Percentiles rank a stretch among this genome's conserved stretches.
These are phyloP conservation scores for Hymenoscyphus repandus DNA, from an alignment of 2,329 filamentous ascomycete species.

Conservation along the genomic window DNA sequence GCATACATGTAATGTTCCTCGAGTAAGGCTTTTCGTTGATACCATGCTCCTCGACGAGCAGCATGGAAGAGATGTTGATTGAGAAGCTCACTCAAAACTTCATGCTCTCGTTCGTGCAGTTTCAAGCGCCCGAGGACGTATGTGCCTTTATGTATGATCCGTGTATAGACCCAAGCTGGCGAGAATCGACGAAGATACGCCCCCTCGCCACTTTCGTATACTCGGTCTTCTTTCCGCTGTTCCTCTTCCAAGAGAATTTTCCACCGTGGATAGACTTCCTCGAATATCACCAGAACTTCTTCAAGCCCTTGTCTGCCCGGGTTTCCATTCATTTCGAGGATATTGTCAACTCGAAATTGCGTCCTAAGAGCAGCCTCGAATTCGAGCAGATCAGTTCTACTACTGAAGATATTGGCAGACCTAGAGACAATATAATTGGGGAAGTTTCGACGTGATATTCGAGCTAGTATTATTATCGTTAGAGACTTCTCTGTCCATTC, in stretches of 20 bases:
- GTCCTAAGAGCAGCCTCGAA: constrained; percentile 83
- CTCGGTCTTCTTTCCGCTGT: constrained; percentile 66
- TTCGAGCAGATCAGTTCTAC: constrained; percentile 70
- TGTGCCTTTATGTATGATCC: constrained; percentile 84
- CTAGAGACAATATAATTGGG: constrained; percentile 86
- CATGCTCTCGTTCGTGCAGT: constrained; percentile 70
- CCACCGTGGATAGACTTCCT: constrained; percentile 79
- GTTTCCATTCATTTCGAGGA: constrained; percentile 74
- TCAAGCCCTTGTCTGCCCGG: constrained; percentile 61
- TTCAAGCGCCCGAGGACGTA: constrained; percentile 78
- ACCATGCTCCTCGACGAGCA: constrained; percentile 83
- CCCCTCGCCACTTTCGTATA: constrained; percentile 80
- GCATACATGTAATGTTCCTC: constrained; percentile 92
- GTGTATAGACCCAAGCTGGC: constrained; percentile 87
- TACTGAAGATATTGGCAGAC: constrained; percentile 81
- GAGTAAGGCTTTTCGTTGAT: constrained; percentile 86
- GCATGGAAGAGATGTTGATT: constrained; percentile 79
- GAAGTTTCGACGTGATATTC: constrained; percentile 82
- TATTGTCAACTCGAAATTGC: constrained; percentile 74
- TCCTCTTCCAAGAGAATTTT: constrained; percentile 66
- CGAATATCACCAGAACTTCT: constrained; percentile 65
- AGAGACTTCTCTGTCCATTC: constrained; percentile 98
- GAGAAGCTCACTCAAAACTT: constrained; percentile 69
- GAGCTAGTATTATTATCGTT: constrained; percentile 88
- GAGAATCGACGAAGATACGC: constrained; percentile 86